Percentiles rank a stretch among this genome's conserved stretches.
These are phyloP conservation scores for Phlegmacium glaucopus DNA, from an alignment of 768 basidiomycete genomes.

Conservation along the genomic window DNA sequence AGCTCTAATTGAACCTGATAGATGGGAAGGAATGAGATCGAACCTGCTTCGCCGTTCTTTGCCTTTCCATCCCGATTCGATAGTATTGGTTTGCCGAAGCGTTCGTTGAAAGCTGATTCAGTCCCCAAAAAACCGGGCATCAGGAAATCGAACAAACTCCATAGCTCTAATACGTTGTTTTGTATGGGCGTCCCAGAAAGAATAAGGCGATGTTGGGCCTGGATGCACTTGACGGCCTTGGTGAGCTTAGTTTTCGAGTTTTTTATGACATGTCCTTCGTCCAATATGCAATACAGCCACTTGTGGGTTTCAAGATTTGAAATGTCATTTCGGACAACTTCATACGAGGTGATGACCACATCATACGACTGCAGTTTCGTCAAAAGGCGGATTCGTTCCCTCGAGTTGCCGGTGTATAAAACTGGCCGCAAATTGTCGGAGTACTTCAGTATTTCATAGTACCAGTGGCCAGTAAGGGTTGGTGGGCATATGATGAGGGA, in stretches of 20 bases:
- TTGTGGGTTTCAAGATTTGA: slow-evolving; percentile 63
- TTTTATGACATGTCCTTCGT: slow-evolving; percentile 99
- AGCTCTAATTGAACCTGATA: background rate
- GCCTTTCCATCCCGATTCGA: slow-evolving; percentile 94
- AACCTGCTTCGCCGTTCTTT: slow-evolving; percentile 92
- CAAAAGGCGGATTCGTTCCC: slow-evolving; percentile 72
- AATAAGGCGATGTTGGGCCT: slow-evolving; percentile 90
- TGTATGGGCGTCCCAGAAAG: slow-evolving; percentile 98
- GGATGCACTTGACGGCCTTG: slow-evolving; percentile 89
- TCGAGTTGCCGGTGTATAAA: slow-evolving; percentile 84
- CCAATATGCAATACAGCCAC: slow-evolving; percentile 96
- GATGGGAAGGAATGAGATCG: slow-evolving; percentile 22
- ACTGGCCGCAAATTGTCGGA: slow-evolving; percentile 79
- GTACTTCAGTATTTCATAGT: slow-evolving; percentile 95
- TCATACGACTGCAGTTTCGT: slow-evolving; percentile 69
- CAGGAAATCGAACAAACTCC: slow-evolving; percentile 98
- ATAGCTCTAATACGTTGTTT: slow-evolving; percentile 96
- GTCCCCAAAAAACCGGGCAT: slow-evolving; percentile 99
- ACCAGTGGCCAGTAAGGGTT: slow-evolving; percentile 98
- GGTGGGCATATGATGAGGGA: slow-evolving; percentile 96
- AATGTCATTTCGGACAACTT: slow-evolving; percentile 95
- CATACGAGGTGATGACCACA: slow-evolving; percentile 96
- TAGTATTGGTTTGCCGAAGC: slow-evolving; percentile 93
- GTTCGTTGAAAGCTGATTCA: slow-evolving; percentile 90
- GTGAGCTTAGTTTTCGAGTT: slow-evolving; percentile 98